Evolutionary conservation across 805 yeast genomes (phyloP).

Genomic region (Vanderwaltozyma verrucispora): DNA sequence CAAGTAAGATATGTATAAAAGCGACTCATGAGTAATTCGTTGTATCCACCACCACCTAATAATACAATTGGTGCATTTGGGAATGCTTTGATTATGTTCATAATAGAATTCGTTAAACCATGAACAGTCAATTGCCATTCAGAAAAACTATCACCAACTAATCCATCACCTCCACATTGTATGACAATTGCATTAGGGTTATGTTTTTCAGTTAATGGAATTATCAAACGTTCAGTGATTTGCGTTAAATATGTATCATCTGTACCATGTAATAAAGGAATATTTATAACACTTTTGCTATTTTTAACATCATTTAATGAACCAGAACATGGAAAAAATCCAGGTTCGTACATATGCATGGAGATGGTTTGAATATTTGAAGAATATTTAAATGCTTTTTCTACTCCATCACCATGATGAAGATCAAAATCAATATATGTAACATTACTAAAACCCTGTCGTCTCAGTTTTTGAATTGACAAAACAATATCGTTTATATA

Average conservation of each 20-base stretch:
- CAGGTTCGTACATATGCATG: conserved; percentile 51
- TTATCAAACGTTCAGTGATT: conserved; percentile 33
- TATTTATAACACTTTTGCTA: conserved; percentile 36
- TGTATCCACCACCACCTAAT: conserved; percentile 75
- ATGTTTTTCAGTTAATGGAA: conserved; percentile 32
- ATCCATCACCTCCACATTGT: conserved; percentile 69
- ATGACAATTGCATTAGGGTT: conserved; percentile 47
- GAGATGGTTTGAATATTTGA: conserved; percentile 51
- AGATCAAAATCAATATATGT: conserved; percentile 62
- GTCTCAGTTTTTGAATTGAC: conserved; percentile 42
- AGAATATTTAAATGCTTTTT: conserved; percentile 48
- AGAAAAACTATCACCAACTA: conserved; percentile 48
- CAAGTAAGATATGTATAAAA: conserved; percentile 38
- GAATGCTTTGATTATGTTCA: conserved; percentile 14
- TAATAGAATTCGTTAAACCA: conserved; percentile 35
- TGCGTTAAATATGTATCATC: conserved; percentile 34
- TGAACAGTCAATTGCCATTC: conserved; percentile 61
- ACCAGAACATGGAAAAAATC: conserved; percentile 72
- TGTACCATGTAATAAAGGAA: conserved; percentile 51
- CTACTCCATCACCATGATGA: conserved; percentile 79
- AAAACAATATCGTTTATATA: conserved; percentile 61
- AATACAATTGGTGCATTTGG: conserved; percentile 25
- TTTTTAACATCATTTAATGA: conserved; percentile 28
- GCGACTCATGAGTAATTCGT: conserved; percentile 48
- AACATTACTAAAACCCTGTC: conserved; percentile 33